A percentile compares a stretch with the other conserved stretches of the same genome.
phyloP scores from a whole-genome alignment of 495 filamentous ascomycete genomes.

The Penicillium soppii region DNA sequence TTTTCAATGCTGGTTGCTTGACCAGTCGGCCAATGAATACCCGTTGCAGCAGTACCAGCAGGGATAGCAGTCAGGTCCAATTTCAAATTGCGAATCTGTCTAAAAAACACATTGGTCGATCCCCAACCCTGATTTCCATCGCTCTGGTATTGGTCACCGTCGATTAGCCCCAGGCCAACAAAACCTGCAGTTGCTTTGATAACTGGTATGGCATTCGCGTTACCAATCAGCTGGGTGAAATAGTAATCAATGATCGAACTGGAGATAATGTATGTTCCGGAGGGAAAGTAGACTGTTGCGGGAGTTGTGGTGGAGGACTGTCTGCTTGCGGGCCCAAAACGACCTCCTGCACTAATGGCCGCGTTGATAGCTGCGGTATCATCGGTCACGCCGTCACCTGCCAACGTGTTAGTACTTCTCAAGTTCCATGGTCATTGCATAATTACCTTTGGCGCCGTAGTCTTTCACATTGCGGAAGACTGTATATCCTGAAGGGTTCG shows the following conservation, averaged over 20 bases:
- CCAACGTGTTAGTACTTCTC: neutral
- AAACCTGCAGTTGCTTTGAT: conserved; percentile 67
- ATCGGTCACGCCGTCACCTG: conserved; percentile 62
- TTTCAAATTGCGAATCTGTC: conserved; percentile 75
- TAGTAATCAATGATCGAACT: conserved; percentile 57
- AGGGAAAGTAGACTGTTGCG: conserved; percentile 63
- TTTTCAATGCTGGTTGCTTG: conserved; percentile 79
- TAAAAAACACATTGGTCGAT: conserved; percentile 71
- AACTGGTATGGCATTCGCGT: conserved; percentile 61
- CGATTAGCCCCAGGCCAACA: conserved; percentile 63
- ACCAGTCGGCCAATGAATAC: conserved; percentile 76
- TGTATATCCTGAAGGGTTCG: conserved; percentile 50
- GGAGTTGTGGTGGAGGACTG: conserved; percentile 52
- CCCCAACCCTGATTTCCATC: conserved; percentile 48
- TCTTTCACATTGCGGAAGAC: conserved; percentile 81
- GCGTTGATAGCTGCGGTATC: conserved; percentile 64
- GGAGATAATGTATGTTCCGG: conserved; percentile 61
- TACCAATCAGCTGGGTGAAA: conserved; percentile 67
- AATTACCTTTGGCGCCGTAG: conserved; percentile 58
- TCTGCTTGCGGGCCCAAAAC: conserved; percentile 50
- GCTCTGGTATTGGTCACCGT: conserved; percentile 61
- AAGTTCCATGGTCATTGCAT: neutral
- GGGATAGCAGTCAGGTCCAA: conserved; percentile 69
- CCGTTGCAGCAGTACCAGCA: conserved; percentile 49
- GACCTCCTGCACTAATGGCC: conserved; percentile 54